These are phyloP conservation scores for Bullera alba DNA, from an alignment of 768 basidiomycete genomes.

Conservation along the genomic window DNA sequence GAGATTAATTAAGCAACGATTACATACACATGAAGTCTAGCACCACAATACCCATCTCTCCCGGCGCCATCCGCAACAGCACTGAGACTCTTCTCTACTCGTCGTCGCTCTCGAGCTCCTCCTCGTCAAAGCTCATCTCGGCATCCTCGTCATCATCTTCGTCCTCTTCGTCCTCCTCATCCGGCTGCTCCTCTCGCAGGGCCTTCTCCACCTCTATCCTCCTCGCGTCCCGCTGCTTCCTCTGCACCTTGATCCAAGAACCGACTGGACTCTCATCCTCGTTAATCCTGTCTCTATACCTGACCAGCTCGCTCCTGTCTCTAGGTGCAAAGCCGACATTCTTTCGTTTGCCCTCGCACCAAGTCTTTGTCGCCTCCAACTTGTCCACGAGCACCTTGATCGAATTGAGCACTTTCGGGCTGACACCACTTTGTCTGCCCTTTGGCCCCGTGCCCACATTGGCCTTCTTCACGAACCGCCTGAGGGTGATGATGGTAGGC, in stretches of 20 bases:
- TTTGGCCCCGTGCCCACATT: too few species aligned
- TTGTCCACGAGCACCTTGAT: conserved; percentile 78
- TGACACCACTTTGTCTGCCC: too few species aligned
- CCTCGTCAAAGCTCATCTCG: conserved; percentile 4
- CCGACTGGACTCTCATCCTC: conserved; percentile 68
- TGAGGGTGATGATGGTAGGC: conserved; percentile 65
- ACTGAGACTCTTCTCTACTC: conserved; percentile 10
- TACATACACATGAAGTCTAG: background rate
- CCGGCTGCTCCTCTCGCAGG: conserved; percentile 22
- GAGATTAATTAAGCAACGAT: too few species aligned
- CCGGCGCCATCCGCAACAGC: background rate
- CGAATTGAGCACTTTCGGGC: conserved; percentile 45
- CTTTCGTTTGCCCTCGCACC: conserved; percentile 66
- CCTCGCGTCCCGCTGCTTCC: conserved; percentile 63
- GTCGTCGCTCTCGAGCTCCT: conserved; percentile 8
- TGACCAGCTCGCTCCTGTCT: conserved; percentile 61
- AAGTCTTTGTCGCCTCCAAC: conserved; percentile 72
- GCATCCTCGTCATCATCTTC: conserved; percentile 10
- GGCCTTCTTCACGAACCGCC: conserved; percentile 62
- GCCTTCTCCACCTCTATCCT: conserved; percentile 47
- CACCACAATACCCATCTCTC: background rate
- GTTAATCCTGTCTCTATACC: conserved; percentile 52
- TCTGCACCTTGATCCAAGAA: conserved; percentile 71
- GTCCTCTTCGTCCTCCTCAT: conserved; percentile 5
- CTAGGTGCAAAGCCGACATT: conserved; percentile 69